A percentile compares a stretch with the other conserved stretches of the same genome.
Evolutionary conservation across 345 rosid species (phyloP).

Genomic region (Raphanus sativus): DNA sequence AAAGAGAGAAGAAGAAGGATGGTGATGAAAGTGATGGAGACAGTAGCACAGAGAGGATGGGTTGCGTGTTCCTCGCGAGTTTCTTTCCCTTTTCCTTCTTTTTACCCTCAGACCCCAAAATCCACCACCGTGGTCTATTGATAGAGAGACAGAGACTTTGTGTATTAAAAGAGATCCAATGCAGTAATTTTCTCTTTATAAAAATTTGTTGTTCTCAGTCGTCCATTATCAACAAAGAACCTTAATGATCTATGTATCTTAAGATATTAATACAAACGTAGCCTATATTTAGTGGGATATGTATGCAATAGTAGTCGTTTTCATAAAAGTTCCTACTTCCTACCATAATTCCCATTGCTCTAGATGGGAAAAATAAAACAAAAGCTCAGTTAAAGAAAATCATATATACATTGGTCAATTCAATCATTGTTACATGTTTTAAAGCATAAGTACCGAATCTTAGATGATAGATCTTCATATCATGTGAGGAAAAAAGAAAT

Average conservation of each 20-base stretch:
- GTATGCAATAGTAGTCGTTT: background rate
- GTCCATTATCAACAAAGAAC: background rate
- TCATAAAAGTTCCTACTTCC: background rate
- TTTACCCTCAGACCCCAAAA: background rate
- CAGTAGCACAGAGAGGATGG: slow-evolving; percentile 29
- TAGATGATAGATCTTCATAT: slow-evolving; percentile 23
- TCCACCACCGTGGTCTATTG: background rate
- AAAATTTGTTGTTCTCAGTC: background rate
- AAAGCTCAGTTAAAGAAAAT: background rate
- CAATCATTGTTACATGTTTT: slow-evolving; percentile 16
- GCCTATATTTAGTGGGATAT: background rate
- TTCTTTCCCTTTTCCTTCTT: slow-evolving; percentile 6
- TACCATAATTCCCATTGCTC: background rate
- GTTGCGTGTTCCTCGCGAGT: slow-evolving; percentile 48
- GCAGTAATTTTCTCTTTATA: background rate
- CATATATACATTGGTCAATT: background rate
- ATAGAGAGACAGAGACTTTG: background rate
- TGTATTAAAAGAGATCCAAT: background rate
- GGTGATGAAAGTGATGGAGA: slow-evolving; percentile 7
- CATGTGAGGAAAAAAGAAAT: background rate
- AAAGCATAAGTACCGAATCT: slow-evolving; percentile 25
- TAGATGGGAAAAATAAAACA: background rate
- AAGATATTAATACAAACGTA: background rate
- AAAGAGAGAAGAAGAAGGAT: background rate
- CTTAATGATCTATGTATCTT: background rate